Evolutionary conservation across 768 basidiomycete species (phyloP), one percentile per base, ranked within the genome.

Genomic region (Rickenella mellea): DNA sequence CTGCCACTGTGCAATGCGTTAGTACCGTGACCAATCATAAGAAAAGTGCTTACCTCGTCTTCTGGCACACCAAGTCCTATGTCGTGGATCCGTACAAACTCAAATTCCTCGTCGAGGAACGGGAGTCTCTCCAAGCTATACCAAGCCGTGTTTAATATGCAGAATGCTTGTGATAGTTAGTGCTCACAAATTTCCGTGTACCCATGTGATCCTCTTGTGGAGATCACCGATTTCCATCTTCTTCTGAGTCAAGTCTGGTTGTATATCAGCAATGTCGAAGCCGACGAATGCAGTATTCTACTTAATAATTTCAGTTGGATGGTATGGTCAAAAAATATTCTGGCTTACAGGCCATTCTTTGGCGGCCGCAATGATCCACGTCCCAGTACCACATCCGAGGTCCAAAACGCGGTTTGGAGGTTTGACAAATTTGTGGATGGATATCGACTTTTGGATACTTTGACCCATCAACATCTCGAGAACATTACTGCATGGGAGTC

Each of bases 41-140:
- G 33, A 36, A 36, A 19, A 12, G 17, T 41, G 39, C 66, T 42
- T 41, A 72, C 80, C 70, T 83, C 77, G 51, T 82, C 75, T 58
- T 85, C 82, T 9, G 83, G 82, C 27, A 85, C 72, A 17, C 73
- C 79, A 5, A 84, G 67, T 3, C 79, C 81, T 41, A 83, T 70
- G 28, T 71, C 68, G 26, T 68, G 70, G 51, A 83, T 72, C 38
- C 80, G 69, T 7, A 85, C 76, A 44, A 78, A 76, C 56, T 84
- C 75, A 49, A 86, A 86, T 44, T 69, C 59, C 25, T 67, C 59
- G 0, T 69, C 52, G 3, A 64, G 63, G 49, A 83, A 85, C 0
- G 82, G 82, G 17, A 85, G 56, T 12, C 69, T 68, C 22, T 84
- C 77, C 33, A 85, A 65, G 28, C 83, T 86, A 45, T 10, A 25